Evolutionary conservation across 805 yeast genomes (phyloP).

Genomic region (Metschnikowia peoriensis): DNA sequence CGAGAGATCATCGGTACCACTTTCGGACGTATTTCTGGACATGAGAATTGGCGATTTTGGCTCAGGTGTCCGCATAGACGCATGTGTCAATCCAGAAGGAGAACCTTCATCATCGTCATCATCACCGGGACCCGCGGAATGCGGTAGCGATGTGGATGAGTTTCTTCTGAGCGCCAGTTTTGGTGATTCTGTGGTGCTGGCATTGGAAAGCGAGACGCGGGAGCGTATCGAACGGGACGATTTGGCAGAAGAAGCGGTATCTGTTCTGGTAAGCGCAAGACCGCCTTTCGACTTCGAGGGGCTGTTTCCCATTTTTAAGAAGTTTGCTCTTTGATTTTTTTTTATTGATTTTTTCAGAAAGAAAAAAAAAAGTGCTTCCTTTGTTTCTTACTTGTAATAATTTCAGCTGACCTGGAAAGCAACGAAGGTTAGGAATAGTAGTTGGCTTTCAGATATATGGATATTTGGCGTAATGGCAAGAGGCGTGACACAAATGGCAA

Average conservation of each 20-base stretch:
- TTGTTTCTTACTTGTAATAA: too few relatives aligned
- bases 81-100: conserved; percentile 28
- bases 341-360: neutral
- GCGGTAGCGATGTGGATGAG: conserved; percentile 25
- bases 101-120: conserved; percentile 16
- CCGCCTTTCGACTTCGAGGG: conserved; percentile 44
- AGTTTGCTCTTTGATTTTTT: neutral
- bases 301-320: conserved; percentile 49
- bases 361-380: neutral
- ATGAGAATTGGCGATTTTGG: conserved; percentile 75
- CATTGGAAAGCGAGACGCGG: conserved; percentile 24
- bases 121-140: conserved; percentile 21
- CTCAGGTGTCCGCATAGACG: conserved; percentile 54
- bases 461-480: too few relatives aligned
- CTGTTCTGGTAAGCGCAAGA: conserved; percentile 52
- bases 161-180: conserved; percentile 30
- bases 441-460: too few relatives aligned
- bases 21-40: conserved; percentile 47
- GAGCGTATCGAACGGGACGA: conserved; percentile 48
- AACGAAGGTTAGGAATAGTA: too few relatives aligned
- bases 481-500: too few relatives aligned
- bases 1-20: conserved; percentile 15
- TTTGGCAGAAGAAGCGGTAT: conserved; percentile 51
- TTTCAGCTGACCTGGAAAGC: too few relatives aligned
- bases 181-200: conserved; percentile 28